Percentiles rank a stretch among this genome's conserved stretches.
Evolutionary conservation across 2,329 filamentous ascomycete genomes (phyloP).

Genomic region (Lasiodiplodia sp.): DNA sequence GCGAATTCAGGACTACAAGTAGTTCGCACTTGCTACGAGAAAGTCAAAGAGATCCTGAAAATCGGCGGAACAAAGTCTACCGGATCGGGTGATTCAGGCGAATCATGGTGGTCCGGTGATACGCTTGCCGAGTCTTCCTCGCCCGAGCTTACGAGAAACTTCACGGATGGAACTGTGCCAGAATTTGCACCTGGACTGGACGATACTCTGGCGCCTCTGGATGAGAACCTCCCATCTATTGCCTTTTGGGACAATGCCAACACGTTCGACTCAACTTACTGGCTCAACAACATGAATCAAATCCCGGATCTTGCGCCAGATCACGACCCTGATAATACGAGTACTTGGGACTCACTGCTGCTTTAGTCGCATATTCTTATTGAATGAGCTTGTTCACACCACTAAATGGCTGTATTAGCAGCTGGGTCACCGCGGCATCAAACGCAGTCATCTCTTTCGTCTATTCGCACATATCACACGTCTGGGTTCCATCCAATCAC

Average conservation of each 20-base stretch:
- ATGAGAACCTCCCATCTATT: background rate
- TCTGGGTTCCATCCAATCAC: background rate
- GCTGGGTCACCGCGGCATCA: background rate
- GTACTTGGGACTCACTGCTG: conserved; percentile 5
- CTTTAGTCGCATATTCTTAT: background rate
- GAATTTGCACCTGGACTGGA: background rate
- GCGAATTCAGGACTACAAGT: background rate
- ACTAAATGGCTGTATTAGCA: background rate
- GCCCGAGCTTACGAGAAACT: background rate
- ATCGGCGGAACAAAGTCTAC: conserved; percentile 1
- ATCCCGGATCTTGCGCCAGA: conserved; percentile 9
- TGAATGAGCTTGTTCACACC: background rate
- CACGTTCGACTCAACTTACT: conserved; percentile 7
- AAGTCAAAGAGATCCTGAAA: conserved; percentile 8
- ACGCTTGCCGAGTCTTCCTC: background rate
- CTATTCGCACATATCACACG: background rate
- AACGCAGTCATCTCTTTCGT: background rate
- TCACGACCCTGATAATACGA: conserved; percentile 1
- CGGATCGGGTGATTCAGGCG: background rate
- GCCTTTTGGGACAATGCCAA: background rate
- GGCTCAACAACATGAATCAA: conserved; percentile 8
- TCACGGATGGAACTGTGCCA: background rate
- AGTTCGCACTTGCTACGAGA: conserved; percentile 2
- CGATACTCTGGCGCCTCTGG: background rate
- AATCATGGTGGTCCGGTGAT: background rate